phyloP scores from a whole-genome alignment of 1,284 basidiomycete species.

The Apiotrichum gracile region DNA sequence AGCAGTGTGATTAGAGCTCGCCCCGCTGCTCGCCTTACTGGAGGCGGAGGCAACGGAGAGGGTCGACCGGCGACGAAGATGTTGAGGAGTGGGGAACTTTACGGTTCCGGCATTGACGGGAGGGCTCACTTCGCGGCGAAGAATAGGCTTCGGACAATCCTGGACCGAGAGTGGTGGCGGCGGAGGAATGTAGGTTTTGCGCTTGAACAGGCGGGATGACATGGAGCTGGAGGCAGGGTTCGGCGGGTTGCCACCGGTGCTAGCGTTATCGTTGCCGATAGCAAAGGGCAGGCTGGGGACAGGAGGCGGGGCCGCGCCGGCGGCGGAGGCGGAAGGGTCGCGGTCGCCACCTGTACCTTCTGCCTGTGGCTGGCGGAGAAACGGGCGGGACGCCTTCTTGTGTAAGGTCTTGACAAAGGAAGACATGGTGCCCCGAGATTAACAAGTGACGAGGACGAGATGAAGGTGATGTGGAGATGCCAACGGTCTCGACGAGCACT shows the following conservation, averaged over 20 bases:
- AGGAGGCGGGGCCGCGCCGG: too few relatives aligned
- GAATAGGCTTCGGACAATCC: background rate
- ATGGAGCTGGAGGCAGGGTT: background rate
- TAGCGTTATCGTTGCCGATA: background rate
- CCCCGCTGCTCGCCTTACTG: too few relatives aligned
- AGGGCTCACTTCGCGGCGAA: background rate
- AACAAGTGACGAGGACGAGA: background rate
- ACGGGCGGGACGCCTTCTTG: conserved; percentile 11
- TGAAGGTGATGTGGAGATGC: too few relatives aligned
- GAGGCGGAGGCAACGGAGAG: too few relatives aligned
- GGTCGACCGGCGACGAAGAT: too few relatives aligned
- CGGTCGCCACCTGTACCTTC: background rate
- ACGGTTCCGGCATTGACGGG: background rate
- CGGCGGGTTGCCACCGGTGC: too few relatives aligned
- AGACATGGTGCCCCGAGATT: conserved; percentile 5
- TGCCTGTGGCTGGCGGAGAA: conserved; percentile 10
- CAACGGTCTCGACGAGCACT: too few relatives aligned
- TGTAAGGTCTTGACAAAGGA: conserved; percentile 11
- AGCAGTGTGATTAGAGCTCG: too few relatives aligned
- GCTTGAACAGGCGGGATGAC: background rate
- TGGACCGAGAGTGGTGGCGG: background rate
- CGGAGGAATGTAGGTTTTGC: background rate
- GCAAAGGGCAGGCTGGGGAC: too few relatives aligned
- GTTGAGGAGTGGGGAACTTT: background rate
- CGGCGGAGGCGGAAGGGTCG: background rate